Evolutionary conservation across 2,329 filamentous ascomycete genomes (phyloP), one percentile per base, ranked within the genome.

Genomic region (Triangularia setosa): DNA sequence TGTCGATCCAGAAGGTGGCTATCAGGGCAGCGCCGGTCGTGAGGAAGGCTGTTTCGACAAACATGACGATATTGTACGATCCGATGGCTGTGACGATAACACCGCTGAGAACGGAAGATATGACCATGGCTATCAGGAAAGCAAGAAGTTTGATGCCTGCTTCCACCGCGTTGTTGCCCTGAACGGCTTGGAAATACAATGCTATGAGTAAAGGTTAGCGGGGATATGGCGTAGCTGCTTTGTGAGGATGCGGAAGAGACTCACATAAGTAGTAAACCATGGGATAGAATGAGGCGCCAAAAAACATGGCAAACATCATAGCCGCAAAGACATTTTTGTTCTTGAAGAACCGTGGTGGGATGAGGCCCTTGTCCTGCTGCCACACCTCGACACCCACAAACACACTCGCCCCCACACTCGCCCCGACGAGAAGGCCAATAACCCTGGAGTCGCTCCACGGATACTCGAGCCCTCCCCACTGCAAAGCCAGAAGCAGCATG

Each of bases 181-280:
- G 72, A 55, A 82, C 78, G 11, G 78, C 79, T 65, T 83, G 80
- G 71, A 83, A 84, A 79, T 81, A 85, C 62, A 84, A 76, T 11
- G 82, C 33, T 35, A 11, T 8, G 5, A 11, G 12, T 6, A 28
- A 52, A 28, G 4, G 24, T 53, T n/a, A 53, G 16, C 14, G 30
- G 14, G 30, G n/a, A 35, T 18, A n/a, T 28, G 18, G 14, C 1
- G 14, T 9, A 24, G 7, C 18, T 16, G 30, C 4, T 11, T 9
- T 7, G 30, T 28, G 4, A 21, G 28, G 23, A 44, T 23, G 24
- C 24, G 23, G 7, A 24, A 21, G 8, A 16, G 40, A 48, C 40
- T 48, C 21, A 48, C 40, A 48, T 5, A 48, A 21, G n/a, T 48
- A 48, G n/a, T 48, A 48, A 9, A 48, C 12, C 40, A 48, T 52